Conservation (phyloP, 371 early-diverging fungal genomes). For the Mortierella sp. region DNA sequence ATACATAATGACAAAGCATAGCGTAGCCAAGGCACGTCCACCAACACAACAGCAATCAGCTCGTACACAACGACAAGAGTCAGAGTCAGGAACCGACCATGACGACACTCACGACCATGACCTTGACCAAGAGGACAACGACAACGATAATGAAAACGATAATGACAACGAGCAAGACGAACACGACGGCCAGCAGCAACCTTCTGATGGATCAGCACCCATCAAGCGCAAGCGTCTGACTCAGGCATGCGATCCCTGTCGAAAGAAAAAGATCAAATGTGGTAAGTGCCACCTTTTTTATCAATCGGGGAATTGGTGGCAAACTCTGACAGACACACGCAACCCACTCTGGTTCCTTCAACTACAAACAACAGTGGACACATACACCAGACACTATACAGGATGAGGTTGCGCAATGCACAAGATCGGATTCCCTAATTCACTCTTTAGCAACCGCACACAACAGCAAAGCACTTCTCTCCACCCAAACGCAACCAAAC, state of each 20-base stretch:
- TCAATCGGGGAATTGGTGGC: not conserved
- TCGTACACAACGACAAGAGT: conserved; percentile 10
- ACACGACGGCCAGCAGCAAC: conserved; percentile 9
- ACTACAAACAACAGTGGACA: not conserved
- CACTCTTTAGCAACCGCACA: not conserved
- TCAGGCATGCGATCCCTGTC: conserved; percentile 87
- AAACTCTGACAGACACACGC: not conserved
- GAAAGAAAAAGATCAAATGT: conserved; percentile 81
- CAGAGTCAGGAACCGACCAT: conserved; percentile 30
- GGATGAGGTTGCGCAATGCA: conserved; percentile 5
- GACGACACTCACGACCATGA: conserved; percentile 26
- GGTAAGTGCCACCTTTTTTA: conserved; percentile 25
- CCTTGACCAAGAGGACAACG: conserved; percentile 16
- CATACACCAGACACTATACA: not conserved
- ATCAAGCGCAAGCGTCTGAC: conserved; percentile 79
- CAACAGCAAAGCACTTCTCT: not conserved
- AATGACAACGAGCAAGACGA: conserved; percentile 31
- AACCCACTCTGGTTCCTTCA: not conserved
- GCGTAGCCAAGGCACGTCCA: not conserved
- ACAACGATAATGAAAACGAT: conserved; percentile 26
- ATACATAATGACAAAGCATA: conserved; percentile 15
- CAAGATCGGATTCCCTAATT: conserved; percentile 5
- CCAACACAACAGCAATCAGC: not conserved
- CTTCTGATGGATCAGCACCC: conserved; percentile 22
- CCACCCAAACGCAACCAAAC: not conserved